Evolutionary conservation across 169 alveolate genomes (phyloP).

Genomic region (Toxoplasma gondii): DNA sequence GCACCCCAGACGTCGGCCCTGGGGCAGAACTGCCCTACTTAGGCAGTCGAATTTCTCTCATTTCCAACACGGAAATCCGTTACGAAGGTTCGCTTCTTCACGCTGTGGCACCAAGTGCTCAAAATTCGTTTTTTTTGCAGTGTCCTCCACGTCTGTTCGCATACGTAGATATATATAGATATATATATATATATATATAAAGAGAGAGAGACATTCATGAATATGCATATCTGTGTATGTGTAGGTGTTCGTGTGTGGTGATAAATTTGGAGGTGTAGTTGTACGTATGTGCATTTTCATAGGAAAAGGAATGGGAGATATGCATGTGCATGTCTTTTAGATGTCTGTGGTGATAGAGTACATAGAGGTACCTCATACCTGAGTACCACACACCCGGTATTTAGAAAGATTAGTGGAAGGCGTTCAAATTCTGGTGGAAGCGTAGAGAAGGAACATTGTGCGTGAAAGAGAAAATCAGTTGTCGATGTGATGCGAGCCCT

Average conservation of each 20-base stretch:
- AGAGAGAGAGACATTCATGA: neutral
- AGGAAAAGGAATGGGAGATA: no score
- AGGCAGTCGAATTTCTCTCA: slow-evolving; percentile 68
- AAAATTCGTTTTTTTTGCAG: no score
- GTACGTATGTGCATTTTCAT: neutral
- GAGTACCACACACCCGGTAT: no score
- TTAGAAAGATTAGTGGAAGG: no score
- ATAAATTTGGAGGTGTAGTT: neutral
- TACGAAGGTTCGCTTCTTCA: slow-evolving; percentile 51
- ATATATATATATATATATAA: neutral
- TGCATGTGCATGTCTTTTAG: no score
- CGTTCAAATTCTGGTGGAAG: no score
- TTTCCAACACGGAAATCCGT: slow-evolving; percentile 67
- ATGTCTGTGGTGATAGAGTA: no score
- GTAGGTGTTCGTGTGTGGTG: neutral
- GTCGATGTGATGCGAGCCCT: no score
- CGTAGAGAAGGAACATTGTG: no score
- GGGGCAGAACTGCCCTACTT: slow-evolving; percentile 67
- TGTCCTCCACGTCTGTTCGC: neutral
- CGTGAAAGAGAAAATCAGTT: no score
- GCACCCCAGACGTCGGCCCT: neutral
- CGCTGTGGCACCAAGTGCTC: no score
- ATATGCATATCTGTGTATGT: neutral
- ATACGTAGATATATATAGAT: neutral
- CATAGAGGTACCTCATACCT: no score